These are phyloP conservation scores for Ophiostoma tasmaniense DNA, from an alignment of 2,329 filamentous ascomycete species.

Conservation along the genomic window DNA sequence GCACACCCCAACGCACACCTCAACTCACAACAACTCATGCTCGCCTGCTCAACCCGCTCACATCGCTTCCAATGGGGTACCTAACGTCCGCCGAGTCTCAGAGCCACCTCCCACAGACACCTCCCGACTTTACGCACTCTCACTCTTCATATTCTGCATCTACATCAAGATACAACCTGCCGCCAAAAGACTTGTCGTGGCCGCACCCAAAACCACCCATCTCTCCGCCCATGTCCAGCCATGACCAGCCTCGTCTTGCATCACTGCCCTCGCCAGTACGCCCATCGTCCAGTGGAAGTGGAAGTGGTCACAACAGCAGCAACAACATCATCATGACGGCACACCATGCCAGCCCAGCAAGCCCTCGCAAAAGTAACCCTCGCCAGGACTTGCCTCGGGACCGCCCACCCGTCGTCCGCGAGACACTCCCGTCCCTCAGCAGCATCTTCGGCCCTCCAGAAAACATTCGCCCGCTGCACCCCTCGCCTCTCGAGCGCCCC, in stretches of 20 bases:
- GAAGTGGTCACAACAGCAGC: background rate
- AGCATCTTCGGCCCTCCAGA: conserved; percentile 47
- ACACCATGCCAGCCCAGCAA: background rate
- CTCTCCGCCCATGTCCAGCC: conserved; percentile 50
- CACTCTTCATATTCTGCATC: conserved; percentile 23
- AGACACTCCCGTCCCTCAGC: conserved; percentile 48
- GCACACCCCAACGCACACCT: background rate
- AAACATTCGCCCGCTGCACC: conserved; percentile 36
- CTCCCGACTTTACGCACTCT: conserved; percentile 42
- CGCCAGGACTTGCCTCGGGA: too few relatives aligned
- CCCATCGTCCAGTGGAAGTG: conserved; percentile 25
- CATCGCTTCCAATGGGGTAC: conserved; percentile 46
- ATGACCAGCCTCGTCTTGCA: conserved; percentile 36
- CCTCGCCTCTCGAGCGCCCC: conserved; percentile 42
- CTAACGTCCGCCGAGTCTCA: conserved; percentile 42
- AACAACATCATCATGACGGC: conserved; percentile 27
- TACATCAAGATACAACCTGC: background rate
- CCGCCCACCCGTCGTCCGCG: conserved; percentile 29
- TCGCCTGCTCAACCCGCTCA: conserved; percentile 11
- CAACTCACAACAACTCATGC: background rate
- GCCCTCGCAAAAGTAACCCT: background rate
- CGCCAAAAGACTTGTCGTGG: conserved; percentile 38
- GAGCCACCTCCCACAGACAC: conserved; percentile 45
- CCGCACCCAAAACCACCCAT: conserved; percentile 34
- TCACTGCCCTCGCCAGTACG: background rate